Evolutionary conservation across 192 early-diverging fungal genomes (phyloP).

Genomic region (Entomortierella beljakovae): DNA sequence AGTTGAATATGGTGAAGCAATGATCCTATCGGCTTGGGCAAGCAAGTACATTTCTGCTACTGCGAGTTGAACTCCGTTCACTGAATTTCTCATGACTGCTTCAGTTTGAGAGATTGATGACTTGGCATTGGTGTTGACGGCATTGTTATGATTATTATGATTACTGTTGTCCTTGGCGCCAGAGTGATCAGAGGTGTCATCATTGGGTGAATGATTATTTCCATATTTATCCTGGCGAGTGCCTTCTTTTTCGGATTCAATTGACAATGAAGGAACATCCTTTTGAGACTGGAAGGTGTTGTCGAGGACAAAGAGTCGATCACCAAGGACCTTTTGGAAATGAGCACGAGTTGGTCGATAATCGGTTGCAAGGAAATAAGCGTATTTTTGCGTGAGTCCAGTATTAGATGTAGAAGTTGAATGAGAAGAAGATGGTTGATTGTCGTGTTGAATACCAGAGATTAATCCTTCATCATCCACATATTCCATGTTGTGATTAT

Average conservation of each 20-base stretch:
- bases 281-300: conserved; percentile 33
- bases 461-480: too few relatives aligned
- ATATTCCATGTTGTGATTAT: too few relatives aligned
- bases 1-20: conserved; percentile 48
- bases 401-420: neutral
- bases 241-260: neutral
- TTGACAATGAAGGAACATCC: neutral
- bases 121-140: neutral
- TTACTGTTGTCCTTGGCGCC: too few relatives aligned
- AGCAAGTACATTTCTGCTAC: conserved; percentile 49
- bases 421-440: too few relatives aligned
- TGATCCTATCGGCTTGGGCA: conserved; percentile 35
- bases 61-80: conserved; percentile 42
- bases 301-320: conserved; percentile 42
- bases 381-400: conserved; percentile 8
- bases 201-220: neutral
- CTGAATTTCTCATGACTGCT: conserved; percentile 42
- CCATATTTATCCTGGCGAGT: neutral
- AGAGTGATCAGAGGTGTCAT: neutral
- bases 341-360: conserved; percentile 42
- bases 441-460: too few relatives aligned
- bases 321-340: conserved; percentile 34
- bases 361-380: conserved; percentile 45
- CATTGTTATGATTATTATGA: neutral
- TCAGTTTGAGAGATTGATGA: conserved; percentile 6